These are phyloP conservation scores for Xylariomycetidae sp. DNA, from an alignment of 2,329 filamentous ascomycete genomes.

Conservation along the genomic window DNA sequence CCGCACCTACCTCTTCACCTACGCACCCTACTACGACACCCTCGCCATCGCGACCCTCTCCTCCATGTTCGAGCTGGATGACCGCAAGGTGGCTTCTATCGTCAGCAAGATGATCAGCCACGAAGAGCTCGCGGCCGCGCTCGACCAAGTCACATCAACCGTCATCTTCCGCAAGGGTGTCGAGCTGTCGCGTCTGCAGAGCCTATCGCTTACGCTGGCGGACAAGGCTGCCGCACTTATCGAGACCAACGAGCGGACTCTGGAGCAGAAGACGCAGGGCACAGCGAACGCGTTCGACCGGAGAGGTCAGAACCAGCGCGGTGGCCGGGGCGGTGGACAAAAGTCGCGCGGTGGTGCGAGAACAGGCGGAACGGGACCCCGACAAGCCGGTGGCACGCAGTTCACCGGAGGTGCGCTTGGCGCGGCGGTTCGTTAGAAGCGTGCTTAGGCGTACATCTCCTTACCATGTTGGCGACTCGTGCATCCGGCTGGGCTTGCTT, in stretches of 20 bases:
- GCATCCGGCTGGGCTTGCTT: conserved; percentile 22
- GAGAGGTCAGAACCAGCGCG: conserved; percentile 71
- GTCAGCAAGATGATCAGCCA: conserved; percentile 99
- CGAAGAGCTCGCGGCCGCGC: conserved; percentile 90
- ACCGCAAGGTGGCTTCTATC: conserved; percentile 87
- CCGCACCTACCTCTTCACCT: conserved; percentile 97
- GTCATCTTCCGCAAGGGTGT: conserved; percentile 99
- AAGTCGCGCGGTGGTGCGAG: conserved; percentile 30
- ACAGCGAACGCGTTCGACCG: conserved; percentile 93
- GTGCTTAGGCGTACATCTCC: conserved; percentile 12
- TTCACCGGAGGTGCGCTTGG: conserved; percentile 79
- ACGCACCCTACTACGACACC: conserved; percentile 98
- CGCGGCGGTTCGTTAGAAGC: conserved; percentile 51
- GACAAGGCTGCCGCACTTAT: conserved; percentile 96
- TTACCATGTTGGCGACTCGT: conserved; percentile 22
- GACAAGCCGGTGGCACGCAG: conserved; percentile 67
- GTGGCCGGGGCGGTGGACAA: conserved; percentile 55
- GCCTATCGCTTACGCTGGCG: conserved; percentile 83
- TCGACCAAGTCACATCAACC: conserved; percentile 95
- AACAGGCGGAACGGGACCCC: conserved; percentile 56
- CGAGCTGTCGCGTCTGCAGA: conserved; percentile 92
- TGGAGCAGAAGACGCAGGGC: conserved; percentile 95
- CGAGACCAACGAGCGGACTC: conserved; percentile 92
- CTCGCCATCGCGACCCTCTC: conserved; percentile 80
- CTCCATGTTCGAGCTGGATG: conserved; percentile 89